These are phyloP conservation scores for Mariannaea sp. DNA, from an alignment of 2,329 filamentous ascomycete species.

Conservation along the genomic window DNA sequence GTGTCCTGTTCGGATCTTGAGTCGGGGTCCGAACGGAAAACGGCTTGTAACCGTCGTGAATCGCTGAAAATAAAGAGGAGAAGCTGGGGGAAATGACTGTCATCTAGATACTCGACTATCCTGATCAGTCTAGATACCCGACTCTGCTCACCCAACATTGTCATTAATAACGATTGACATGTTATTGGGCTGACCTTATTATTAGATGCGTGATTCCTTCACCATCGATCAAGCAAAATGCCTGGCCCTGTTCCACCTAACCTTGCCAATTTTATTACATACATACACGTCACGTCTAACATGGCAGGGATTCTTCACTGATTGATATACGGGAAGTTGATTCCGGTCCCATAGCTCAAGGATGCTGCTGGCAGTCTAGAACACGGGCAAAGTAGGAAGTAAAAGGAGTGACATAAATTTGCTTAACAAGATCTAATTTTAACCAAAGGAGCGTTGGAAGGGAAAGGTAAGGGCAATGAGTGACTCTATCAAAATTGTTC, in stretches of 20 bases:
- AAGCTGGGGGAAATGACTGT: background rate
- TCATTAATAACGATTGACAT: constrained; percentile 1
- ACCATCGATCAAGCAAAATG: constrained; percentile 1
- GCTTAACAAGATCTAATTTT: too few relatives aligned
- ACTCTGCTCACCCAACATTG: background rate
- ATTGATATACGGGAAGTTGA: too few relatives aligned
- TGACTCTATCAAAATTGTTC: too few relatives aligned
- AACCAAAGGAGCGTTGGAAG: too few relatives aligned
- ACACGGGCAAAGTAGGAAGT: too few relatives aligned
- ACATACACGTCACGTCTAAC: too few relatives aligned
- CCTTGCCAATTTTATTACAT: background rate
- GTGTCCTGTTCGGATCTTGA: constrained; percentile 20
- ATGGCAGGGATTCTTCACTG: too few relatives aligned
- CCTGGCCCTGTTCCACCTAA: constrained; percentile 10
- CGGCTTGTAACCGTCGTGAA: background rate
- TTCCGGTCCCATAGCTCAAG: too few relatives aligned
- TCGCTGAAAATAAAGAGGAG: background rate
- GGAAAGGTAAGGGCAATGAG: too few relatives aligned
- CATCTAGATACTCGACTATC: background rate
- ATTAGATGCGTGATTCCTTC: background rate
- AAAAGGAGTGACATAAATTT: too few relatives aligned
- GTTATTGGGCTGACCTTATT: background rate
- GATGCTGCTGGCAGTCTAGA: too few relatives aligned
- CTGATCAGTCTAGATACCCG: constrained; percentile 2
- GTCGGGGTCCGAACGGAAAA: constrained; percentile 21